Conservation (phyloP, 306 rosid genomes). For the Hylodesmum podocarpum region DNA sequence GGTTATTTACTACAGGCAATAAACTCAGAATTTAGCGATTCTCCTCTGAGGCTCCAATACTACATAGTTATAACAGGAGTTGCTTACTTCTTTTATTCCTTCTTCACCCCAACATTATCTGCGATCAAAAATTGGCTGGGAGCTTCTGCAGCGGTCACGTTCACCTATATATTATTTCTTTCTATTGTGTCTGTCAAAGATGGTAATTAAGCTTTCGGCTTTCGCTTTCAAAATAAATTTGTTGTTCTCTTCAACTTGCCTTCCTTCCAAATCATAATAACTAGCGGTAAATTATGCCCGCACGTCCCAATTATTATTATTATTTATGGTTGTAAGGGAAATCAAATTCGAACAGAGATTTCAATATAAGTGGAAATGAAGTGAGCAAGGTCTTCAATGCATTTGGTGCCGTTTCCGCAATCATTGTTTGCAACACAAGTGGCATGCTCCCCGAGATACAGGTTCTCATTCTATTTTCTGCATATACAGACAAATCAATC, state of each 20-base stretch:
- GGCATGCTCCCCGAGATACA: constrained; percentile 63
- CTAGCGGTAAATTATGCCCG: background rate
- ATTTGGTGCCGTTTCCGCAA: constrained; percentile 51
- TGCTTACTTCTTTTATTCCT: constrained; percentile 42
- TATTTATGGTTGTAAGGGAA: constrained; percentile 40
- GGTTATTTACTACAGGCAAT: constrained; percentile 42
- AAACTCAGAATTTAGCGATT: constrained; percentile 44
- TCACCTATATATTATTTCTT: constrained; percentile 40
- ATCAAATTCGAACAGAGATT: constrained; percentile 34
- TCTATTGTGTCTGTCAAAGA: constrained; percentile 39
- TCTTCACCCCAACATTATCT: constrained; percentile 57
- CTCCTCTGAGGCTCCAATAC: constrained; percentile 59
- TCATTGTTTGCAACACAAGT: constrained; percentile 47
- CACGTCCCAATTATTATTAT: background rate
- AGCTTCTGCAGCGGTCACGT: constrained; percentile 39
- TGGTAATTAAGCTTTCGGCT: constrained; percentile 19
- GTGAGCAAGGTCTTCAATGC: constrained; percentile 41
- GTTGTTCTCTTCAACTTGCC: background rate
- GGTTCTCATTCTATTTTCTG: constrained; percentile 25
- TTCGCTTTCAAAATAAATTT: background rate
- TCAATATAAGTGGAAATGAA: constrained; percentile 39
- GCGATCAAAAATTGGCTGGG: constrained; percentile 55
- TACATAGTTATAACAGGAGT: constrained; percentile 50
- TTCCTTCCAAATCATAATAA: background rate
- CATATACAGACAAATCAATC: background rate